These are phyloP conservation scores for Boletus tomentosulus DNA, from an alignment of 768 basidiomycete species.

Conservation along the genomic window DNA sequence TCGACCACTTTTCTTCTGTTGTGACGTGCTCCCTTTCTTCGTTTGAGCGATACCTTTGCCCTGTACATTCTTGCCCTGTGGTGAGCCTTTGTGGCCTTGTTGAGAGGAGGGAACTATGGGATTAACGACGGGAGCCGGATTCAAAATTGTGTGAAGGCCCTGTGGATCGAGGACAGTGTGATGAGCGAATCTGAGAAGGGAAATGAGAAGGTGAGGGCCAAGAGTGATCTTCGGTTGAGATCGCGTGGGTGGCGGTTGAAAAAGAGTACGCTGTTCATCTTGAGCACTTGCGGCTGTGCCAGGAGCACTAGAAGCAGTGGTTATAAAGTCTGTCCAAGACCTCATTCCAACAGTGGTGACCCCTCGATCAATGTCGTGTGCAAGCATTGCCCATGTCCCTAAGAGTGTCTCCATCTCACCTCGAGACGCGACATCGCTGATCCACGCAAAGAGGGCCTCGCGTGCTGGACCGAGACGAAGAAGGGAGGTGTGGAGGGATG, in stretches of 20 bases:
- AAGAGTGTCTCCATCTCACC: constrained; percentile 54
- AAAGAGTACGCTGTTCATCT: neutral
- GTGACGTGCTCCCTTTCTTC: constrained; percentile 20
- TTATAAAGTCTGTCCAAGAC: constrained; percentile 48
- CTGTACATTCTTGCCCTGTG: neutral
- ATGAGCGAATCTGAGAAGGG: constrained; percentile 50
- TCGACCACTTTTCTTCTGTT: constrained; percentile 31
- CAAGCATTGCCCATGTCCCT: constrained; percentile 70
- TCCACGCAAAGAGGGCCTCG: constrained; percentile 46
- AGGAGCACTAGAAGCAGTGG: neutral
- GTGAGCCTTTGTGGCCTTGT: constrained; percentile 4
- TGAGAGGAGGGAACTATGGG: constrained; percentile 6
- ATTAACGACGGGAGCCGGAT: constrained; percentile 52
- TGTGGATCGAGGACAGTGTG: constrained; percentile 57
- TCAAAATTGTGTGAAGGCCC: constrained; percentile 54
- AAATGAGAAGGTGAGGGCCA: constrained; percentile 26
- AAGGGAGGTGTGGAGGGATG: constrained; percentile 59
- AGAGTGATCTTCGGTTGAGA: constrained; percentile 27
- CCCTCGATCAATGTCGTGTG: constrained; percentile 66
- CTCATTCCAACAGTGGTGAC: constrained; percentile 48
- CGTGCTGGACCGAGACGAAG: constrained; percentile 50
- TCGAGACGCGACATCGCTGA: constrained; percentile 44
- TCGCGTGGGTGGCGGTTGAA: neutral
- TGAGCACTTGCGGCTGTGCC: constrained; percentile 2
- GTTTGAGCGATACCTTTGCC: constrained; percentile 11